Conservation (phyloP, 768 basidiomycete genomes). For the Kwoniella dendrophila region DNA sequence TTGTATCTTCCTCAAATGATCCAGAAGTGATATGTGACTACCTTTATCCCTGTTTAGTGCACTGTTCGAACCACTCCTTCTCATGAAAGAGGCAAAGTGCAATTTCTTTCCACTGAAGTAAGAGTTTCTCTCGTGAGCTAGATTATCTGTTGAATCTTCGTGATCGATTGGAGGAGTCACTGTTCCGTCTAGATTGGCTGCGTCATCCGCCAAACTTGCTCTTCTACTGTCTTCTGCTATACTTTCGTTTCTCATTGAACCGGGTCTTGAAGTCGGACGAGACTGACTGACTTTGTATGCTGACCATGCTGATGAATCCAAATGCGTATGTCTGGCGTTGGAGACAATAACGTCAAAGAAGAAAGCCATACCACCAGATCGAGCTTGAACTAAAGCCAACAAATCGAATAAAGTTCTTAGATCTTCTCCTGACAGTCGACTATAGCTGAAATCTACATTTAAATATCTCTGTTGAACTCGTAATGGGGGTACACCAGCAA, state of each 20-base stretch:
- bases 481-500: conserved; percentile 43
- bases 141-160: conserved; percentile 13
- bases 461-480: conserved; percentile 49
- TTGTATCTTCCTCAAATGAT: conserved; percentile 44
- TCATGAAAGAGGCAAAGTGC: conserved; percentile 26
- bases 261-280: conserved; percentile 33
- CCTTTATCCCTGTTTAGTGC: conserved; percentile 19
- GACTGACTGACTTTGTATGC: conserved; percentile 31
- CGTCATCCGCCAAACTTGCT: conserved; percentile 12
- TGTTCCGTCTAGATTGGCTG: not conserved
- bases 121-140: conserved; percentile 13
- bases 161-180: conserved; percentile 22
- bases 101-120: conserved; percentile 20
- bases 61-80: conserved; percentile 24
- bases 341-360: conserved; percentile 53
- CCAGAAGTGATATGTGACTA: conserved; percentile 47
- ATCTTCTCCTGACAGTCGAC: conserved; percentile 44
- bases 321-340: conserved; percentile 45
- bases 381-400: conserved; percentile 41
- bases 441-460: conserved; percentile 45
- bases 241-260: conserved; percentile 34
- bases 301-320: conserved; percentile 49
- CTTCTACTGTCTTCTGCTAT: conserved; percentile 11
- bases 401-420: conserved; percentile 41
- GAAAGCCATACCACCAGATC: conserved; percentile 48